Evolutionary conservation across 2,329 filamentous ascomycete genomes (phyloP).

Genomic region (Aspergillus caelatus): DNA sequence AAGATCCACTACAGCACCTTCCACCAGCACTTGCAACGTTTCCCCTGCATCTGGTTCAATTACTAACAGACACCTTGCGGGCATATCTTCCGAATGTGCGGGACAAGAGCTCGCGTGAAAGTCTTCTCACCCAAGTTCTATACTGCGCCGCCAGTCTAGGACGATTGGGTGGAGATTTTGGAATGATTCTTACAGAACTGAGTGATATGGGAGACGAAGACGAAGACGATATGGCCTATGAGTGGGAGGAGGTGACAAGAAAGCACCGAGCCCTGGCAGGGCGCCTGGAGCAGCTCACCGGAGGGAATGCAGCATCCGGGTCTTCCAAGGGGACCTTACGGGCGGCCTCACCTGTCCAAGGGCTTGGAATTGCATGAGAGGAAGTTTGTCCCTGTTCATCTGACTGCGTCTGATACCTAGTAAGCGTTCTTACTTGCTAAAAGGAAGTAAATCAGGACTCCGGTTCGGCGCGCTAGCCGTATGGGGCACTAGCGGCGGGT

Average conservation of each 20-base stretch:
- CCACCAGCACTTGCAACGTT: constrained; percentile 83
- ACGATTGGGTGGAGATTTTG: constrained; percentile 88
- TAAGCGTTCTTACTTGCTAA: constrained; percentile 3
- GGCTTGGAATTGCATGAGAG: constrained; percentile 1
- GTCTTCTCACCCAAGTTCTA: constrained; percentile 85
- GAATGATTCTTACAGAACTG: constrained; percentile 74
- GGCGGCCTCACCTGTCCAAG: not conserved
- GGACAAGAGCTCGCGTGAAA: constrained; percentile 80
- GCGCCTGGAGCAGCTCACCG: constrained; percentile 52
- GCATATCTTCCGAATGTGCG: constrained; percentile 78
- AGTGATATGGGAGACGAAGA: constrained; percentile 40
- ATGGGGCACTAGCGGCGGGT: constrained; percentile 20
- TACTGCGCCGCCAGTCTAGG: constrained; percentile 93
- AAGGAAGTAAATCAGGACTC: constrained; percentile 13
- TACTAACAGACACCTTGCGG: constrained; percentile 76
- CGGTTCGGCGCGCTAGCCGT: constrained; percentile 15
- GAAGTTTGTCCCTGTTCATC: not conserved
- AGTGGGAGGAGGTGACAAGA: constrained; percentile 89
- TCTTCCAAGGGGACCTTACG: constrained; percentile 4
- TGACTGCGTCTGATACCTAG: not conserved
- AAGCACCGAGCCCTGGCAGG: constrained; percentile 85
- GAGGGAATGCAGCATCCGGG: constrained; percentile 20
- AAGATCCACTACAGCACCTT: constrained; percentile 52
- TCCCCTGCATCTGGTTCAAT: constrained; percentile 77
- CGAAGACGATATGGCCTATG: constrained; percentile 50